These are phyloP conservation scores for Aspergillus bertholletiae DNA, from an alignment of 495 filamentous ascomycete species.

Conservation along the genomic window DNA sequence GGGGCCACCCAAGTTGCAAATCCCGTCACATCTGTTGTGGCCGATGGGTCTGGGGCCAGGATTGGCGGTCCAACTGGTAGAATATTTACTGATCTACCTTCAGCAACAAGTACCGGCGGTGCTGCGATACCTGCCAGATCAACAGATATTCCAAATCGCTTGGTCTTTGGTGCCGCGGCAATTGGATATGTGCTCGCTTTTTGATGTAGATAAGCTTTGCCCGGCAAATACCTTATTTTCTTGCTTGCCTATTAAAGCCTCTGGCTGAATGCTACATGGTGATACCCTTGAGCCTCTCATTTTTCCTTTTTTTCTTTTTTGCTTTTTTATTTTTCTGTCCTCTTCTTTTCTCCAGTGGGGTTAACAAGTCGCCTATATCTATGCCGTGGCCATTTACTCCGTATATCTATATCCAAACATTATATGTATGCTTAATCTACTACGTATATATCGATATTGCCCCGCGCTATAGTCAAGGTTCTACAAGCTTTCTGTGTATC, in stretches of 20 bases:
- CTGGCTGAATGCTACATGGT: too few species aligned
- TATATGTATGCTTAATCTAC: too few species aligned
- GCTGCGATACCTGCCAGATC: slow-evolving; percentile 9
- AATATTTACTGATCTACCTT: slow-evolving; percentile 11
- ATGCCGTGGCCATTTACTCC: too few species aligned
- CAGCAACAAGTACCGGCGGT: slow-evolving; percentile 18
- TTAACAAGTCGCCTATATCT: too few species aligned
- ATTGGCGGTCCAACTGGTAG: slow-evolving; percentile 29
- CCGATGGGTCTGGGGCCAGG: slow-evolving; percentile 33
- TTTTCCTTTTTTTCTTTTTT: slow-evolving; percentile 2
- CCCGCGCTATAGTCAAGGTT: too few species aligned
- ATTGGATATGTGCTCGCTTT: slow-evolving; percentile 26
- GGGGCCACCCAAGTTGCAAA: slow-evolving; percentile 64
- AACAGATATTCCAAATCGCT: slow-evolving; percentile 19
- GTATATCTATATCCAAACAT: too few species aligned
- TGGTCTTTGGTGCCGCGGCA: slow-evolving; percentile 25
- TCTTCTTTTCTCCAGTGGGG: too few species aligned
- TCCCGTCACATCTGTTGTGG: slow-evolving; percentile 50
- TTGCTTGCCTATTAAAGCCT: too few species aligned
- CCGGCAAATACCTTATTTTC: neutral
- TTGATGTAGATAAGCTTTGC: neutral
- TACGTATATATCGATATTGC: too few species aligned
- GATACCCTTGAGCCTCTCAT: too few species aligned
- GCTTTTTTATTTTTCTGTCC: neutral
- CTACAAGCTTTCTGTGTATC: too few species aligned